Base-by-base conservation (phyloP, 129 eudicot species). In the Pittosporum tobira region DNA sequence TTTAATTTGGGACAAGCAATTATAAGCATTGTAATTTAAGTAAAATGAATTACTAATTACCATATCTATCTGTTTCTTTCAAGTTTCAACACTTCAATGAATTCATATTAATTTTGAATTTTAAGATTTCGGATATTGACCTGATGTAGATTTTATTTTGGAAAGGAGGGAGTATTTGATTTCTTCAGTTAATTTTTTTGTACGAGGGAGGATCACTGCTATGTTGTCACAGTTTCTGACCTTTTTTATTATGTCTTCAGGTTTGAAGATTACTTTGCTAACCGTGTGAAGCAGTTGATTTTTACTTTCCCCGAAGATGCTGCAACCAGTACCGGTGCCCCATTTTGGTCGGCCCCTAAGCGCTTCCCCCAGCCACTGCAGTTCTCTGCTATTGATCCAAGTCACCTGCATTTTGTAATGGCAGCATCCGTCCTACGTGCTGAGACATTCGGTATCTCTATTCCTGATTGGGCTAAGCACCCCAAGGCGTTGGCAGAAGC, bases 261-360 rank as follows among this genome's bases (percentile, higher is more conserved):
- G 88, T 85, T 90, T 73, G 97, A 90, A 71, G 97, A 90, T 60
- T 90, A 90, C 65, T 90, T 82, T 54, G 59, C 79, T 29, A 78
- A 82, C 46, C 94, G 97, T 67, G 94, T 90, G 78, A 85, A 77
- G 65, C 95, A 90, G 71, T 67, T 90, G 67, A 82, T 76, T 42
- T 90, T 66, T 58, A 90, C 95, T 9, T 90, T 90, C 70, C 97
- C 95, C 3, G 97, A 90, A 70, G 95, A 90, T 51, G 95, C 94
- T 29, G 69, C 67, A n/a, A 90, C 95, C 18, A 90, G 94, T 73
- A 85, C 88, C 4, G 97, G 97, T 30, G 88, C 84, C 24, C 97
- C 94, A 22, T 89, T 89, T 64, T 89, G 97, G 97, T 89, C 97
- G 23, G 95, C 97, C 34, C 97, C 97, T 11, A 89, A 89, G 67